Evolutionary conservation across 2,329 filamentous ascomycete genomes (phyloP).

Genomic region (Arthroderma sp.): DNA sequence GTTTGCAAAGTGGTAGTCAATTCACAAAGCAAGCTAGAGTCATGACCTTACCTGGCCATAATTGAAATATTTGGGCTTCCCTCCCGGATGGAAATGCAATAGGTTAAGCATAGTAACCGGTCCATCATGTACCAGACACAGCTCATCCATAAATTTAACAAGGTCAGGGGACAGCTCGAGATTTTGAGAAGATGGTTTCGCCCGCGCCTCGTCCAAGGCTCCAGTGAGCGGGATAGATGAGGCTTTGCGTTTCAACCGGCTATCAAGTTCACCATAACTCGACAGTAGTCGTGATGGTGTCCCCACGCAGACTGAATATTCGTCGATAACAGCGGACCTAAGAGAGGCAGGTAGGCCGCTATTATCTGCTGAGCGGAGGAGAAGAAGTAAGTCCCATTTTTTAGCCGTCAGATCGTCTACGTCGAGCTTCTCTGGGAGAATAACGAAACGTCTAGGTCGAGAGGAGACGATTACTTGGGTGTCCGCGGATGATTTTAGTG

Average conservation of each 20-base stretch:
- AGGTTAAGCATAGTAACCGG: conserved; percentile 52
- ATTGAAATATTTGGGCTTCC: conserved; percentile 41
- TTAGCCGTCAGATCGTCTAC: conserved; percentile 15
- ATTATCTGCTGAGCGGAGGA: conserved; percentile 15
- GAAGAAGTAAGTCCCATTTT: conserved; percentile 25
- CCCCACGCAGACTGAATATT: conserved; percentile 23
- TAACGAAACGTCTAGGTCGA: conserved; percentile 23
- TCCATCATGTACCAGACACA: conserved; percentile 20
- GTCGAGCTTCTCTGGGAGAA: conserved; percentile 23
- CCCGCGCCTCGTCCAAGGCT: conserved; percentile 18
- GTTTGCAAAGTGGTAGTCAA: not conserved
- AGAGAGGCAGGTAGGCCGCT: conserved; percentile 13
- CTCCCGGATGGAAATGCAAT: conserved; percentile 41
- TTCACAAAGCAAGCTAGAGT: conserved; percentile 12
- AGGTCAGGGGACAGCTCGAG: conserved; percentile 44
- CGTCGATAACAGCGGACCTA: conserved; percentile 12
- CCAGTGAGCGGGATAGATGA: conserved; percentile 23
- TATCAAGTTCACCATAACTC: conserved; percentile 16
- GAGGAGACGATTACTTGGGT: conserved; percentile 22
- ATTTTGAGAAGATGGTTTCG: conserved; percentile 31
- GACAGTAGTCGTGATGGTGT: conserved; percentile 25
- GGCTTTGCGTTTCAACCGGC: conserved; percentile 5
- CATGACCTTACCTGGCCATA: conserved; percentile 43
- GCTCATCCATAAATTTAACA: conserved; percentile 34
- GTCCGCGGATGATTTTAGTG: conserved; percentile 15